These are phyloP conservation scores for Alternaria sp. DNA, from an alignment of 2,329 filamentous ascomycete genomes.

Conservation along the genomic window DNA sequence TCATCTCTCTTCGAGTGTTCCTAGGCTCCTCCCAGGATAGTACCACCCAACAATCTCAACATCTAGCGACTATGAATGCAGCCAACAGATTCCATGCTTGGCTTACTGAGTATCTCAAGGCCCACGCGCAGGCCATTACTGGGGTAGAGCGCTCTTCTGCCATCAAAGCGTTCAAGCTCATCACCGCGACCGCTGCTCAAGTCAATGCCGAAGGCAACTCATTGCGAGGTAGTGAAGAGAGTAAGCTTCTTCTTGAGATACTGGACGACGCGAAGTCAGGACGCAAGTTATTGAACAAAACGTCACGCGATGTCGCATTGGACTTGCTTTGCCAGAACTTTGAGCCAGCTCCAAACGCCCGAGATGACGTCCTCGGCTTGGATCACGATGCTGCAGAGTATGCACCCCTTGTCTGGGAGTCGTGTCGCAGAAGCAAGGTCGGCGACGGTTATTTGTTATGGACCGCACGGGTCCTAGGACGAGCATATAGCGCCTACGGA, in stretches of 20 bases:
- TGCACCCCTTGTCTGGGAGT: conserved; percentile 75
- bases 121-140: conserved; percentile 50
- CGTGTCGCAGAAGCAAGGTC: conserved; percentile 68
- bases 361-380: conserved; percentile 70
- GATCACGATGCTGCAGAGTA: conserved; percentile 69
- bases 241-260: conserved; percentile 78
- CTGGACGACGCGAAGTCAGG: conserved; percentile 72
- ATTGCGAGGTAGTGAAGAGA: conserved; percentile 74
- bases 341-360: conserved; percentile 61
- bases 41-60: conserved; percentile 84
- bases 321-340: conserved; percentile 79
- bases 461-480: conserved; percentile 83
- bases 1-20: conserved; percentile 80
- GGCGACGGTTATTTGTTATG: conserved; percentile 78
- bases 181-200: conserved; percentile 72
- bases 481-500: conserved; percentile 73
- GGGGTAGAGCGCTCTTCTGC: conserved; percentile 34
- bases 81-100: conserved; percentile 78
- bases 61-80: conserved; percentile 76
- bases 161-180: conserved; percentile 65
- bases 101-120: conserved; percentile 73
- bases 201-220: conserved; percentile 74
- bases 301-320: conserved; percentile 73
- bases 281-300: conserved; percentile 70
- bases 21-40: conserved; percentile 75